Evolutionary conservation across 768 basidiomycete species (phyloP).

Genomic region (Lactarius tabidus): DNA sequence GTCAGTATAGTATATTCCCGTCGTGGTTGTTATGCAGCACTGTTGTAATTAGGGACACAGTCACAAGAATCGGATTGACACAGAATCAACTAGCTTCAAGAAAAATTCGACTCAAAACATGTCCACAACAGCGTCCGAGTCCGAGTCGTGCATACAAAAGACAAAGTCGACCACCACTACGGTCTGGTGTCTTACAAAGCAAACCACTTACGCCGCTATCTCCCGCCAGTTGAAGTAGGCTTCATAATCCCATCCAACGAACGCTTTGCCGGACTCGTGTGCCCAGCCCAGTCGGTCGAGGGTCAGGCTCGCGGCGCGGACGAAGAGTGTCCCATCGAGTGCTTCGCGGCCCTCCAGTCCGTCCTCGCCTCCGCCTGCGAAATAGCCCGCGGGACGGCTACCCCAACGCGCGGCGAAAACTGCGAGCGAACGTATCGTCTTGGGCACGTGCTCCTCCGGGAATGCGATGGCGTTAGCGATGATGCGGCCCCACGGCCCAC

Average conservation of each 20-base stretch:
- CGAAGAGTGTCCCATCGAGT: constrained; percentile 61
- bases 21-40: too few species aligned
- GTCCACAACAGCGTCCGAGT: too few species aligned
- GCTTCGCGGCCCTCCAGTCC: constrained; percentile 47
- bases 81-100: too few species aligned
- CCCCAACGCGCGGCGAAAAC: constrained; percentile 47
- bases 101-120: too few species aligned
- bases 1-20: too few species aligned
- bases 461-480: constrained; percentile 50
- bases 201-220: neutral
- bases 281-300: constrained; percentile 31
- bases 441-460: constrained; percentile 54
- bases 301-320: constrained; percentile 52
- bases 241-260: constrained; percentile 8
- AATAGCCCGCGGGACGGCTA: constrained; percentile 34
- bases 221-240: neutral
- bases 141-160: too few species aligned
- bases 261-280: constrained; percentile 17
- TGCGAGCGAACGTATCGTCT: constrained; percentile 47
- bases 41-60: too few species aligned
- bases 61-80: too few species aligned
- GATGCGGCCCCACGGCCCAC: constrained; percentile 52
- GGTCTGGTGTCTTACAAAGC: neutral
- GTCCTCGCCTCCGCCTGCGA: constrained; percentile 26
- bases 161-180: neutral